These are phyloP conservation scores for Didymella sp. DNA, from an alignment of 2,329 filamentous ascomycete genomes.

Conservation along the genomic window DNA sequence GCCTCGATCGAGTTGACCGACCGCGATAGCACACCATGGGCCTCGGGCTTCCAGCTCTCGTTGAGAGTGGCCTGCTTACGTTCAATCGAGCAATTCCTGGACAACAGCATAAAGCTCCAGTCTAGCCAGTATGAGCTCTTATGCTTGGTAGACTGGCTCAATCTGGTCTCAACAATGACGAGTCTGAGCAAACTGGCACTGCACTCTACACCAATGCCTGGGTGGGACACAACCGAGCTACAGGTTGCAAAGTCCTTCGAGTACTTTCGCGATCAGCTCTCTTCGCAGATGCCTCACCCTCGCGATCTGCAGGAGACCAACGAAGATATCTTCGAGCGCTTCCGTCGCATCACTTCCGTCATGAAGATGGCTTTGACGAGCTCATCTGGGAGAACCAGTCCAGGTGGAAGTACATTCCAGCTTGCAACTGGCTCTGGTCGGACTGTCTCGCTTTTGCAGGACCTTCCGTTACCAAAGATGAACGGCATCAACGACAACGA, in stretches of 20 bases:
- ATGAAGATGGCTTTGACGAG: slow-evolving; percentile 40
- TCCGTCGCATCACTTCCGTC: slow-evolving; percentile 43
- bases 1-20: slow-evolving; percentile 39
- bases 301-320: slow-evolving; percentile 31
- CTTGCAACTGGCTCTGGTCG: slow-evolving; percentile 45
- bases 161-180: slow-evolving; percentile 39
- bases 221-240: slow-evolving; percentile 44
- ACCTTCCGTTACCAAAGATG: slow-evolving; percentile 39
- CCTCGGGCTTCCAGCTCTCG: slow-evolving; percentile 46
- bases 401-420: slow-evolving; percentile 44
- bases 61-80: slow-evolving; percentile 43
- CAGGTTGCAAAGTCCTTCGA: slow-evolving; percentile 44
- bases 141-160: slow-evolving; percentile 45
- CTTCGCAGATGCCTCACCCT: slow-evolving; percentile 40
- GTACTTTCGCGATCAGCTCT: slow-evolving; percentile 43
- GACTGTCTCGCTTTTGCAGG: slow-evolving; percentile 44
- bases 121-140: slow-evolving; percentile 39
- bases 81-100: slow-evolving; percentile 44
- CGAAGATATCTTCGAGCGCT: slow-evolving; percentile 45
- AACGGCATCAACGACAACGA: slow-evolving; percentile 38
- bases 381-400: slow-evolving; percentile 33
- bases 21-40: slow-evolving; percentile 41
- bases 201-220: slow-evolving; percentile 39
- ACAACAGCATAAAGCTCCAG: slow-evolving; percentile 39
- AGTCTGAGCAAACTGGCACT: slow-evolving; percentile 41